These are phyloP conservation scores for Globomyces pollinis-pini DNA, from an alignment of 192 early-diverging fungal species.

Conservation along the genomic window DNA sequence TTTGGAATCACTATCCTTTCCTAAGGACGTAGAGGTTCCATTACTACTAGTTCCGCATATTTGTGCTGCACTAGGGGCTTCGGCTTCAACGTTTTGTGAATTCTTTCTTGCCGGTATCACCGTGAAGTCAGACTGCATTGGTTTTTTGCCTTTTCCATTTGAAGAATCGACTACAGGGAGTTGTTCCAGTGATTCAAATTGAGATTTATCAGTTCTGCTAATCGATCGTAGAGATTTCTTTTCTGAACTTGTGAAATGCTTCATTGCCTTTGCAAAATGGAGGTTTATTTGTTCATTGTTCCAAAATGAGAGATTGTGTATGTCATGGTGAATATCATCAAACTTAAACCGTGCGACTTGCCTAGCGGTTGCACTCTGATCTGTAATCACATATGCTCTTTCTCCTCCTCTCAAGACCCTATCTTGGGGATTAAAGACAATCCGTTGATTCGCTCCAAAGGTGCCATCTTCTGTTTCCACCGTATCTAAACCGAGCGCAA, in stretches of 20 bases:
- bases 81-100: neutral
- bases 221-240: too few relatives aligned
- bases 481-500: conserved; percentile 28
- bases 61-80: neutral
- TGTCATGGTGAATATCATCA: neutral
- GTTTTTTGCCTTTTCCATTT: neutral
- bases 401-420: conserved; percentile 55
- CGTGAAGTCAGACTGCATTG: neutral
- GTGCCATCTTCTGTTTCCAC: neutral
- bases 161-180: neutral
- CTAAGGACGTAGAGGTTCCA: too few relatives aligned
- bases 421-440: conserved; percentile 48
- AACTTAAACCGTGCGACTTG: neutral
- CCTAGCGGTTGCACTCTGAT: conserved; percentile 12
- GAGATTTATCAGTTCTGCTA: neutral
- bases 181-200: neutral
- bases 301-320: neutral
- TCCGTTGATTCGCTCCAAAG: conserved; percentile 10
- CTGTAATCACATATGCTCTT: conserved; percentile 47
- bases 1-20: too few relatives aligned
- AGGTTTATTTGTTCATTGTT: neutral
- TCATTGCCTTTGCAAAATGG: neutral
- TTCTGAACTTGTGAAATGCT: neutral
- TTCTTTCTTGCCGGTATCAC: neutral
- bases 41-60: neutral